phyloP scores from a whole-genome alignment of 805 yeast genomes.

The Tetrapisispora arboricola region DNA sequence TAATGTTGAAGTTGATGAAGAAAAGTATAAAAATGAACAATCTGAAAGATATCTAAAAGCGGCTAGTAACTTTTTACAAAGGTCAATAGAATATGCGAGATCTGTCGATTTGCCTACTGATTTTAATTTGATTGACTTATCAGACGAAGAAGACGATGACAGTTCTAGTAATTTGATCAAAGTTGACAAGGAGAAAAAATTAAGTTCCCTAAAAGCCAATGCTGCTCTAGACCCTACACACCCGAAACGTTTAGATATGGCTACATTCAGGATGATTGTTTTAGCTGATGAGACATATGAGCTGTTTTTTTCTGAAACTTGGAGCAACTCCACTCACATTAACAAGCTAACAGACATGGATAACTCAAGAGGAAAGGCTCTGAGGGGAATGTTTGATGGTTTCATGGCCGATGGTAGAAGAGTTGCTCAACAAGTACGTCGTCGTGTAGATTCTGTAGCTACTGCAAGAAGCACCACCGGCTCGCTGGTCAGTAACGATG shows the following conservation, averaged over 20 bases:
- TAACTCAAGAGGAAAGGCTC: conserved; percentile 41
- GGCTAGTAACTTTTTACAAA: conserved; percentile 73
- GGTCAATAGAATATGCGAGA: conserved; percentile 85
- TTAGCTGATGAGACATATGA: conserved; percentile 92
- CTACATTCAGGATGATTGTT: conserved; percentile 90
- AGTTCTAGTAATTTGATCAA: conserved; percentile 5
- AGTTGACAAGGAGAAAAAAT: conserved; percentile 16
- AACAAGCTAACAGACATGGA: conserved; percentile 39
- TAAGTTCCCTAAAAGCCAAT: conserved; percentile 45
- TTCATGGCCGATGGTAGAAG: conserved; percentile 85
- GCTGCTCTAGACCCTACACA: conserved; percentile 74
- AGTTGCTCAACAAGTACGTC: conserved; percentile 81
- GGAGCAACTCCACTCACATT: conserved; percentile 59
- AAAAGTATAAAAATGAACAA: conserved; percentile 51
- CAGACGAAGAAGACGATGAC: conserved; percentile 28
- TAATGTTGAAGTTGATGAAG: conserved; percentile 53
- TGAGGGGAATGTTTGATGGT: conserved; percentile 85
- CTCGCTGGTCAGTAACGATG: conserved; percentile 11
- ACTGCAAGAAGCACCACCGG: conserved; percentile 16
- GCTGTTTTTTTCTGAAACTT: conserved; percentile 60
- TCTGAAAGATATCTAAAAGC: conserved; percentile 77
- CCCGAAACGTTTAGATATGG: conserved; percentile 64
- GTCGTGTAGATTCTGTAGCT: conserved; percentile 71
- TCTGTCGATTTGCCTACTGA: conserved; percentile 43
- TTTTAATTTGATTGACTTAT: conserved; percentile 34